Base-by-base conservation (phyloP, 2,329 filamentous ascomycete genomes). In the Aschersonia sp. region DNA sequence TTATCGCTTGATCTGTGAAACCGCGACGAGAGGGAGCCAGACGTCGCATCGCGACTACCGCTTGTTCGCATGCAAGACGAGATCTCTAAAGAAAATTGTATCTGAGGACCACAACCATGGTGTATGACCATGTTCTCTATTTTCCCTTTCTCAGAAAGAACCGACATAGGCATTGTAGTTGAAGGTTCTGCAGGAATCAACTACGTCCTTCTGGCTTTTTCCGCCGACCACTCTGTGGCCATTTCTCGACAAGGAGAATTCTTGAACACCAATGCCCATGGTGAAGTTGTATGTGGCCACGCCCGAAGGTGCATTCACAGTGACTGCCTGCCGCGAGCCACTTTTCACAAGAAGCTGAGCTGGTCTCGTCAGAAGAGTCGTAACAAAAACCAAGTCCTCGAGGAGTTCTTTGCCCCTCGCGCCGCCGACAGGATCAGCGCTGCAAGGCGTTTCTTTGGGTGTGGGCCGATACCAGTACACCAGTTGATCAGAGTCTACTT, bases 121-220 rank as follows among this genome's bases (percentile, higher is more conserved):
- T 22, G 22, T 22, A 22, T 22, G 22, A 22, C 22, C 22, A 22
- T 22, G 22, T 22, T 22, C 22, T 22, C 22, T 22, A 22, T 22
- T 22, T 22, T 22, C 22, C 22, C 22, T 12, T 12, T 4, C 12
- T 37, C 44, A 46, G 29, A 55, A 53, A 12, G 50, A 50, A 14
- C 54, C 53, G n/a, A 55, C 54, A 14, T 55, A 56, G 11, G 53
- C 51, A 46, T 56, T 55, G 39, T 50, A 56, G 45, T 55, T 55
- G 44, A 49, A 55, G 2, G 47, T 51, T 41, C 43, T 39, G 47
- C 53, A 55, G 12, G 48, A 50, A 40, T 43, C 47, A 33, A 22
- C 41, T 37, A 55, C 50, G 11, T 55, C 44, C 48, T 52, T 52
- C 32, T 46, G 50, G 31, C 48, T 51, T 29, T 41, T 45, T 43